Conservation (phyloP, 2,329 filamentous ascomycete species). For the Monosporascus sp. region DNA sequence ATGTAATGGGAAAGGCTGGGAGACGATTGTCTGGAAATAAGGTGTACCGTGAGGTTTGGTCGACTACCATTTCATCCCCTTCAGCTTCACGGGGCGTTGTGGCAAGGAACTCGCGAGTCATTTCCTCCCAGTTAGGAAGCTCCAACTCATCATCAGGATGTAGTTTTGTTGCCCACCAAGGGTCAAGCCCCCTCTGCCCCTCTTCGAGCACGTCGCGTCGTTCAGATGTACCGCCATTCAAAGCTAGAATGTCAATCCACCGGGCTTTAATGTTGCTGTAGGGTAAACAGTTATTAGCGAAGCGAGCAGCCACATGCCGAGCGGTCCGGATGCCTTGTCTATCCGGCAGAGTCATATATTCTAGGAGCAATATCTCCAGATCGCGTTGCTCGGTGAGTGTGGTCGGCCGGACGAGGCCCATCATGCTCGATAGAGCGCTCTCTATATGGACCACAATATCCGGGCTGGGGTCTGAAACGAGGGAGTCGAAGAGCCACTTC, state of each 20-base stretch:
- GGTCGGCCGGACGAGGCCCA: conserved; percentile 35
- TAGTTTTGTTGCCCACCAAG: conserved; percentile 39
- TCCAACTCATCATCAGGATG: conserved; percentile 27
- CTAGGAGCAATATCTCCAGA: conserved; percentile 54
- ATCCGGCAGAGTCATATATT: conserved; percentile 56
- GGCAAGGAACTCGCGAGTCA: conserved; percentile 45
- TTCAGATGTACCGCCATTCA: conserved; percentile 60
- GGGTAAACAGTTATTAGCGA: conserved; percentile 81
- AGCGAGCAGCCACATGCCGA: conserved; percentile 77
- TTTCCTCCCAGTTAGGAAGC: conserved; percentile 47
- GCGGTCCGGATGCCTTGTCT: conserved; percentile 61
- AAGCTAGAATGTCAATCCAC: conserved; percentile 83
- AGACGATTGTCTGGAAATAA: conserved; percentile 39
- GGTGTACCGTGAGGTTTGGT: conserved; percentile 30
- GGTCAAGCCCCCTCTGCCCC: conserved; percentile 79
- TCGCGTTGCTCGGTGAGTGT: conserved; percentile 24
- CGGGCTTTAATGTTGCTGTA: conserved; percentile 74
- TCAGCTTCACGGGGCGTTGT: conserved; percentile 12
- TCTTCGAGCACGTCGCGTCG: conserved; percentile 84
- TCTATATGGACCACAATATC: conserved; percentile 84
- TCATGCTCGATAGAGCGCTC: conserved; percentile 74
- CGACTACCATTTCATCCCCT: conserved; percentile 29
- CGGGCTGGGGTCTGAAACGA: conserved; percentile 71
- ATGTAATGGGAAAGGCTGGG: conserved; percentile 60
- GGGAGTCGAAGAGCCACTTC: conserved; percentile 76